phyloP scores from a whole-genome alignment of 441 rosid species.

The Hypseocharis bilobata region DNA sequence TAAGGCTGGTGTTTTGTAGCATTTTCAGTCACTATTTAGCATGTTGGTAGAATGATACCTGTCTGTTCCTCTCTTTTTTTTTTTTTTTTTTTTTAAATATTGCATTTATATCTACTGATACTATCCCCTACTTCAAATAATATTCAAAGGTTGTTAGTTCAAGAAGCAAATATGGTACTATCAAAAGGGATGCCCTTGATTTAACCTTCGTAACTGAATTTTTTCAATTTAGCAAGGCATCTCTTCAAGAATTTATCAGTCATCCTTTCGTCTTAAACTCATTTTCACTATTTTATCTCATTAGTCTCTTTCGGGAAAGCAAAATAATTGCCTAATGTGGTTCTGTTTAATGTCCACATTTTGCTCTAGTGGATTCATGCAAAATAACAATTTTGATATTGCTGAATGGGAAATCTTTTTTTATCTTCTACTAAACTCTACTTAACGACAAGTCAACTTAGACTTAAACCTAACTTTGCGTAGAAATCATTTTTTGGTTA shows the following conservation, averaged over 20 bases:
- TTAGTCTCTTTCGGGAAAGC: not conserved
- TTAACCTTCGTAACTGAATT: not conserved
- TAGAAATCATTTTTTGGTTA: not conserved
- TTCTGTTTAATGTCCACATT: not conserved
- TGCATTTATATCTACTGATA: not conserved
- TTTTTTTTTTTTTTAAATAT: not conserved
- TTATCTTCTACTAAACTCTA: not conserved
- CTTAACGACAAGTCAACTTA: no score
- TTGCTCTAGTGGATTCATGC: not conserved
- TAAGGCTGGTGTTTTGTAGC: slow-evolving; percentile 10
- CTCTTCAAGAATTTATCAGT: not conserved
- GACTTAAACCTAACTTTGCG: not conserved
- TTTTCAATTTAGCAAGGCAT: not conserved
- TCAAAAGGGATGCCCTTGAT: not conserved
- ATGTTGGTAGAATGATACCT: not conserved
- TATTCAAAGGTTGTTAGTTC: not conserved
- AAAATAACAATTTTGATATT: not conserved
- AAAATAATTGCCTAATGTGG: not conserved
- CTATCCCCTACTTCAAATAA: not conserved
- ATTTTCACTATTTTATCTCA: not conserved
- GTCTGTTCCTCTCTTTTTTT: not conserved
- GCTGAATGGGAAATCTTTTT: not conserved
- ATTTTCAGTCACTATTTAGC: not conserved
- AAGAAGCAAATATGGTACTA: not conserved
- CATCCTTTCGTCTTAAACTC: not conserved